Conservation (phyloP, 169 alveolate genomes). For the Plasmodium coatneyi region DNA sequence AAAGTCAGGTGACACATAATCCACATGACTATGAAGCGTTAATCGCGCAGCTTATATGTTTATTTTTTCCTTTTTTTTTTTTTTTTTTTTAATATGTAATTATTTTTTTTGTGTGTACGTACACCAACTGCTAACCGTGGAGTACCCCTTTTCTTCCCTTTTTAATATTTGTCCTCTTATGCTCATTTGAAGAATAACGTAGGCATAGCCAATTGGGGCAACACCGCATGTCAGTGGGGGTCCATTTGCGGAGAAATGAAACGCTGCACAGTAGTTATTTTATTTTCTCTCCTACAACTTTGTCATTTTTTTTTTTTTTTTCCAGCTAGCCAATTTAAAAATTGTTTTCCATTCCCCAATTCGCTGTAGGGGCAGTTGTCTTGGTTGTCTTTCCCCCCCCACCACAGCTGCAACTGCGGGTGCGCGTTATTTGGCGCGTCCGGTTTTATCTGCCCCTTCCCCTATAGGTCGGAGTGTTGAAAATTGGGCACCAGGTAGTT, state of each 20-base stretch:
- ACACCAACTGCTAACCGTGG: not conserved
- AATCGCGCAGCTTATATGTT: not conserved
- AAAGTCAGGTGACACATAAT: not conserved
- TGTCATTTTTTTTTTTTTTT: not conserved
- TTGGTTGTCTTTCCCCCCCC: not conserved
- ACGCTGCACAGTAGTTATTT: not conserved
- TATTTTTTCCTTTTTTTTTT: not conserved
- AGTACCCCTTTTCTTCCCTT: not conserved
- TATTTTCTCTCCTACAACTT: not conserved
- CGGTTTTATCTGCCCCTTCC: not conserved
- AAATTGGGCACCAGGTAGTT: not conserved
- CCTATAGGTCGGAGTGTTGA: not conserved
- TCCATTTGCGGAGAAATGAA: not conserved
- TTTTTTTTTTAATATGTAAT: not conserved
- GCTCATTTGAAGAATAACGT: not conserved
- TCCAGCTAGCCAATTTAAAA: conserved; percentile 9
- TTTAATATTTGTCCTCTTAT: not conserved
- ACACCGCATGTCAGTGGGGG: not conserved
- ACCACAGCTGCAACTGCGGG: not conserved
- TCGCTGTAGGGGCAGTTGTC: not conserved
- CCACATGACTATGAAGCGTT: not conserved
- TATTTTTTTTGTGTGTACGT: not conserved
- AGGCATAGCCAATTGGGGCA: not conserved
- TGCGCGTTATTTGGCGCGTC: not conserved
- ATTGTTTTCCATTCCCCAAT: not conserved